Base-by-base conservation (phyloP, 1,139 yeast genomes). In the Pichia kudriavzevii region DNA sequence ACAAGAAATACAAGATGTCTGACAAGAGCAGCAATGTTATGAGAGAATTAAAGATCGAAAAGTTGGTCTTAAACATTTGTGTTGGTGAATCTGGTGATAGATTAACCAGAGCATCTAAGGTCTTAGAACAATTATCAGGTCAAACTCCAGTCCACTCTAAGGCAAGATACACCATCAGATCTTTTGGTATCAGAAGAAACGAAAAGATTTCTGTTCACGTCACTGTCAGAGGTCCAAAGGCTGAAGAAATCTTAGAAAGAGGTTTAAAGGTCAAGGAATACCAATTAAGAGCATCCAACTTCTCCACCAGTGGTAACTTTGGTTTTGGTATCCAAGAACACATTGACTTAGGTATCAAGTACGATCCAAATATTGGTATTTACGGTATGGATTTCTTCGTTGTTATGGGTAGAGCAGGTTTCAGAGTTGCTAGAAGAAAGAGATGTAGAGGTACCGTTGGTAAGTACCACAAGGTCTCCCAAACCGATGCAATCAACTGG, bases 11-110 rank as follows among this genome's bases (percentile, higher is more conserved):
- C 33, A 33, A 35, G 31, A 41, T 41, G 47, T 43, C 47, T 40
- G 47, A 39, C 49, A 44, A 51, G 39, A 31, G 64, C 52, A 60
- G 67, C 55, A 79, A 79, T 69, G 73, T 84, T 72, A 91, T 93
- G 98, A 93, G 95, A 75, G 97, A 91, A 61, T 79, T 93, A 74
- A 91, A 83, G 76, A 91, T 91, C 75, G 97, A 91, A 77, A 93
- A 91, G 76, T 82, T 91, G 72, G 96, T 91, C 72, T 84, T 91
- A 73, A 93, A 91, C 93, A 91, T 91, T 74, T 88, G 95, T 72
- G 98, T 91, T 70, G 99, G 99, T 78, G 98, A 91, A 75, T 88
- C 97, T 71, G 99, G 99, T 79, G 99, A 91, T 73, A 83, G 97
- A 80, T 85, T 91, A 72, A 91, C 99, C 78, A 91, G 99, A 84